Evolutionary conservation across 495 filamentous ascomycete genomes (phyloP), one percentile per base, ranked within the genome.

Genomic region (Penicillium coffeae): DNA sequence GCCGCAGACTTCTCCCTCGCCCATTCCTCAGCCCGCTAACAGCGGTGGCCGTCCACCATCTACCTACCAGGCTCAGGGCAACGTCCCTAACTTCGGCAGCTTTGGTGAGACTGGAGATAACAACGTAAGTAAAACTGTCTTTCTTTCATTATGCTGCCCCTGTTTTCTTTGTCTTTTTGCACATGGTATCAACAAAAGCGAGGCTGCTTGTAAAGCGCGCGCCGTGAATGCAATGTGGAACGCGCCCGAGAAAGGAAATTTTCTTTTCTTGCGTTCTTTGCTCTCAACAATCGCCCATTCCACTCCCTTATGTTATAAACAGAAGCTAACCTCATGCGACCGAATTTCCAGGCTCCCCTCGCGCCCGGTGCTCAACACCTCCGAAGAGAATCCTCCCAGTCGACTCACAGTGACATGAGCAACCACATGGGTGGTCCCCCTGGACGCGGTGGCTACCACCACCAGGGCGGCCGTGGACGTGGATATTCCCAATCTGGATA

Each of bases 11-110:
- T 95, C 91, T 12, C 91, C 91, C 2, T 89, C 86, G 16, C 91
- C 91, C 5, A 96, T 96, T 44, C 90, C 90, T 15, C 86, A 88
- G 65, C 87, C 87, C 39, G 80, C 87, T 32, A 85, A 86, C 32
- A 94, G 89, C 66, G 90, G 90, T 59, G 89, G 89, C 56, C 79
- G 87, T 66, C 89, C 88, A 21, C 70, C 70, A 53, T 87, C 87
- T 9, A 79, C 78, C 38, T 76, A 86, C 54, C 81, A 84, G 52
- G 76, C 75, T 48, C 81, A 83, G 55, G 74, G 74, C 16, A 80
- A 80, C 56, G 76, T 72, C 61, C 58, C 87, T 45, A 89, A 80
- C 54, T 96, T 96, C 73, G 90, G 90, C 49, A 90, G 86, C 65
- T 82, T 91, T 50, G 82, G 82, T 51, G 85, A 73, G 35, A 51